Base-by-base conservation (phyloP, 108 stramenopile species). In the Conticribra guillardii region DNA sequence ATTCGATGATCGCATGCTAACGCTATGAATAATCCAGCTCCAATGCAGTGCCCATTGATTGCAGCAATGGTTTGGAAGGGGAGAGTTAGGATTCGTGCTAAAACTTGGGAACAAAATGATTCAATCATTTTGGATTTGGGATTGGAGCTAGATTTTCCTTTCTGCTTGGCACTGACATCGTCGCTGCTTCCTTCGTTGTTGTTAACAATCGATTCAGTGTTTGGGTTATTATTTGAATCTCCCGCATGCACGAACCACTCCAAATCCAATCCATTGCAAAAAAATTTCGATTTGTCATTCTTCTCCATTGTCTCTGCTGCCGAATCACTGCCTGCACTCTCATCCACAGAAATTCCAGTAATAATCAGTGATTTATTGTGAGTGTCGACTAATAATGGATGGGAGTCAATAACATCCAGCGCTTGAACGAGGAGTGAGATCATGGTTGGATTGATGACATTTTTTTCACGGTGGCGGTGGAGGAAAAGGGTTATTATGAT, bases 41-140 rank as follows among this genome's bases (percentile, higher is more conserved):
- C 88, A 68, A 86, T 85, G 28, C 76, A 84, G 44, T 89, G 88
- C 5, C 88, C 88, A 61, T 89, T 83, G 47, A 89, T 85, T 0
- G 82, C 82, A 2, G 88, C 88, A 26, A 89, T 70, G 5, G 88
- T 89, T 7, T 80, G 75, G 32, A 77, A 77, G 28, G 80, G 81
- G 23, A 80, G 54, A 17, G 79, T 79, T 32, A 88, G 66, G 23
- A 88, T 54, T 5, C 84, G 71, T 23, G 80, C 83, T 18, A 88
- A 57, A 7, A 88, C 46, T 48, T 64, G 33, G 29, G 80, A 81
- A 29, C 64, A 56, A 41, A 77, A 69, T 2, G 29, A 37, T 66
- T 77, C 73, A 60, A 85, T 76, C 82, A 85, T 51, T 33, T 62
- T 27, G 22, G 64, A 67, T 16, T 64, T 62, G 24, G 47, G 24